Conservation (phyloP, 352 stramenopile genomes). For the Globisporangium camurandrum region DNA sequence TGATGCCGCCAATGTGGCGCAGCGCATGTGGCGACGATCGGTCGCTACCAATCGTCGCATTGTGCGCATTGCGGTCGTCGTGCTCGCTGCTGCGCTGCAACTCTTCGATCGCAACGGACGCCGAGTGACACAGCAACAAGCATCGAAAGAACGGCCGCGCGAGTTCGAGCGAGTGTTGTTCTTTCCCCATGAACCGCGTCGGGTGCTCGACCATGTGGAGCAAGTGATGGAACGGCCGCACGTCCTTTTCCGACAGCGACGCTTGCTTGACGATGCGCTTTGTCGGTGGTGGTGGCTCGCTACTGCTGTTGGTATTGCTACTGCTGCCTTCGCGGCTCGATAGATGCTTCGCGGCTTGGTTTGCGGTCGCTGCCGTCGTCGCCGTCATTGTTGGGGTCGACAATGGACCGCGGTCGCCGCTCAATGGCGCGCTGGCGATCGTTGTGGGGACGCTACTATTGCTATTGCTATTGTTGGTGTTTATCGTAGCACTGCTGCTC, state of each 20-base stretch:
- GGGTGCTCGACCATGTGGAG: constrained; percentile 64
- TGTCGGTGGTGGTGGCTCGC: too few species aligned
- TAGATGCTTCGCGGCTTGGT: constrained; percentile 4
- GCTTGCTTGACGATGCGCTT: constrained; percentile 28
- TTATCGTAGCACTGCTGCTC: too few species aligned
- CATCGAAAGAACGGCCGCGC: constrained; percentile 75
- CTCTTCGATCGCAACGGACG: constrained; percentile 52
- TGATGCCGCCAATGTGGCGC: constrained; percentile 15
- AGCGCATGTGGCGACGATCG: constrained; percentile 7
- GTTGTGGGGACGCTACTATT: too few species aligned
- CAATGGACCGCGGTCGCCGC: too few species aligned
- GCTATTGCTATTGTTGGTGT: too few species aligned
- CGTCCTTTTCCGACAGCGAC: constrained; percentile 58
- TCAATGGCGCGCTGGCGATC: too few species aligned
- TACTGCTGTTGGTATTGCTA: too few species aligned
- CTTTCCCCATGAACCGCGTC: constrained; percentile 33
- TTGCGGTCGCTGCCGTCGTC: constrained; percentile 2
- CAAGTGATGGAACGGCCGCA: constrained; percentile 56
- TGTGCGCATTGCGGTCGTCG: too few species aligned
- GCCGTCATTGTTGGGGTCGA: constrained; percentile 1
- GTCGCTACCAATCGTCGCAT: neutral
- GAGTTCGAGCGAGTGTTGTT: constrained; percentile 48
- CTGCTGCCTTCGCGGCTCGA: constrained; percentile 15
- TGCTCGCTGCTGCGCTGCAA: constrained; percentile 3
- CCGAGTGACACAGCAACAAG: constrained; percentile 75